A percentile compares a stretch with the other conserved stretches of the same genome.
Conservation (phyloP, 805 yeast species). For the Metschnikowia chrysomelidarum region DNA sequence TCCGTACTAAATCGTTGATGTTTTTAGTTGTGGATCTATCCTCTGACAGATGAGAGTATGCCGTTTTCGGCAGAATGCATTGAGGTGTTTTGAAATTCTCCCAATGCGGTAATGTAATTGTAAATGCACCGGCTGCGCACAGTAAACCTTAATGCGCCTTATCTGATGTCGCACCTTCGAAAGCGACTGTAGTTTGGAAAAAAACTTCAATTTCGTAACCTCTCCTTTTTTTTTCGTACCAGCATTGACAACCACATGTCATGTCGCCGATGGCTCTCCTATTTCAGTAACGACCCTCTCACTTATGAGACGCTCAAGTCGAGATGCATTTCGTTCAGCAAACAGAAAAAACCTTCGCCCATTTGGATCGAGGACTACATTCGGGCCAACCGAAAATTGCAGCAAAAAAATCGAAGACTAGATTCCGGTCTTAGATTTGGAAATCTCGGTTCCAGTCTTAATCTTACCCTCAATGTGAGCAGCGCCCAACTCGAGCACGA, state of each 20-base stretch:
- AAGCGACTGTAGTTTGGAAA: no score
- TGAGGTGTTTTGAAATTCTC: conserved; percentile 3
- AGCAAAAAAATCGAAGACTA: conserved; percentile 7
- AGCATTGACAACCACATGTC: no score
- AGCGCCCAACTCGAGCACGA: conserved; percentile 15
- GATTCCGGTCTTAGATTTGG: conserved; percentile 4
- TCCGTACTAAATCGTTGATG: no score
- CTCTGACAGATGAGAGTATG: no score
- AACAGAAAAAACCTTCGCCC: conserved; percentile 6
- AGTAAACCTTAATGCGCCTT: no score
- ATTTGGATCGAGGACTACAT: conserved; percentile 14
- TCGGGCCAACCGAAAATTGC: conserved; percentile 17
- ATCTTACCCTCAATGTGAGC: conserved; percentile 12
- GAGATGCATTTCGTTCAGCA: conserved; percentile 10
- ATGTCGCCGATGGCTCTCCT: conserved; percentile 8
- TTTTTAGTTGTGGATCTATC: no score
- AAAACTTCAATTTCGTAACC: no score
- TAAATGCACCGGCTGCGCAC: no score
- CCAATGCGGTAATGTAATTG: conserved; percentile 4
- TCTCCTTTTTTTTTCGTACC: no score
- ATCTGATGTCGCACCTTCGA: no score
- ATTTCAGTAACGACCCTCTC: conserved; percentile 14
- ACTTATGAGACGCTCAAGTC: conserved; percentile 16
- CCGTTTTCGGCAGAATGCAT: background rate
- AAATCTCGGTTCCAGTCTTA: conserved; percentile 6